Base-by-base conservation (phyloP, 129 eudicot species). In the Calendula officinalis region DNA sequence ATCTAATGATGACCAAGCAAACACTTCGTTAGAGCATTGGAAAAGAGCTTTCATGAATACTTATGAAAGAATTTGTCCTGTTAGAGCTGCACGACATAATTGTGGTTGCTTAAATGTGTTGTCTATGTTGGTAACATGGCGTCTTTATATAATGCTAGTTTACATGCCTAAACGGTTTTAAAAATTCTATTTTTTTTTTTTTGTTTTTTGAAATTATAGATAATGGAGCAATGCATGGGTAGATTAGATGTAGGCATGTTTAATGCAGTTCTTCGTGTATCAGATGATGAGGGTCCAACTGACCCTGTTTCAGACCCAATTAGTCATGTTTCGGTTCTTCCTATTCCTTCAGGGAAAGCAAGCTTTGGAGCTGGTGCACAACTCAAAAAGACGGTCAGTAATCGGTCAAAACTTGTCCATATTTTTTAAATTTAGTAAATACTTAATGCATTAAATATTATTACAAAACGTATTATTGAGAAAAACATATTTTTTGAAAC, bases 291-390 rank as follows among this genome's bases (percentile, higher is more conserved):
- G 62, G 78, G 73, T 75, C 96, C 98, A 45, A 85, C 89, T 0
- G 95, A 88, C 81, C 89, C 96, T 75, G 80, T 88, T 35, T 86
- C 98, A 13, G 96, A 92, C 72, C 98, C 98, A 33, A 85, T 92
- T 46, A 83, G 87, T 68, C 96, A 91, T 77, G 67, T 82, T 42
- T 62, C 74, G 60, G 98, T 83, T 74, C 95, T 92, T 72, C 98
- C 96, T 9, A 75, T 92, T 81, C 88, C 90, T 48, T 75, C 83
- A 6, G 96, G 98, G 66, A 87, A 74, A 60, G 78, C 95, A 59
- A 91, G 98, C 84, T 88, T 91, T 52, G 98, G 96, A 56, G 83
- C 96, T 48, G 98, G 96, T 74, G 98, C 95, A 69, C 96, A 85
- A 64, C 81, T 92, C 44, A 92, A 88, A 83, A 88, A 79, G 68